Evolutionary conservation across 768 basidiomycete genomes (phyloP).

Genomic region (Neoboletus magnificus): DNA sequence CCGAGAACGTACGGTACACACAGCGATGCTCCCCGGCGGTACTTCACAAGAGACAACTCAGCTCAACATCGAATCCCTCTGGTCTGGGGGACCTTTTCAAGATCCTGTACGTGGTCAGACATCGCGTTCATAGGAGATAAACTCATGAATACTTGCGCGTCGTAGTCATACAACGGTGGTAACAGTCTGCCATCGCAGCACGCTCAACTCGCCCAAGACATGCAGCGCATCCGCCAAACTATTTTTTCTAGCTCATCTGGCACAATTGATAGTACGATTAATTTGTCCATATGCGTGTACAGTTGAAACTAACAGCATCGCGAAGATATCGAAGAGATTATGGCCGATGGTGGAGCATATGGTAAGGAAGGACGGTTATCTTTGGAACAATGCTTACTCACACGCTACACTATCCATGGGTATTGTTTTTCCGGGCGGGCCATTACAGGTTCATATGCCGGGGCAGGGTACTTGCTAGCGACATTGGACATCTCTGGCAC

Average conservation of each 20-base stretch:
- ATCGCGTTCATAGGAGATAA: not conserved
- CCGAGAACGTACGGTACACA: not conserved
- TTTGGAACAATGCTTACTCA: not conserved
- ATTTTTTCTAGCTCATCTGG: constrained; percentile 61
- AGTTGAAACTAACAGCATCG: not conserved
- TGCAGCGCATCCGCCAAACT: constrained; percentile 50
- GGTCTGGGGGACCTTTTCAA: constrained; percentile 71
- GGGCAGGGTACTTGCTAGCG: constrained; percentile 58
- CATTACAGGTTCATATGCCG: constrained; percentile 61
- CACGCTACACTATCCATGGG: not conserved
- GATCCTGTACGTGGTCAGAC: constrained; percentile 45
- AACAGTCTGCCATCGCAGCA: constrained; percentile 52
- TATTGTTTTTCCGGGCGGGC: constrained; percentile 1
- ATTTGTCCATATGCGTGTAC: not conserved
- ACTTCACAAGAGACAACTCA: constrained; percentile 57
- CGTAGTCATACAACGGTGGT: constrained; percentile 63
- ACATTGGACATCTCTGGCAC: constrained; percentile 40
- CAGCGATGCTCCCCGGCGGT: constrained; percentile 67
- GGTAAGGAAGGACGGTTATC: constrained; percentile 37
- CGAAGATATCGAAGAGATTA: constrained; percentile 53
- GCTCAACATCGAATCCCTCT: constrained; percentile 73
- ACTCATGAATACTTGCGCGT: not conserved
- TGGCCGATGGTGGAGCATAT: constrained; percentile 56
- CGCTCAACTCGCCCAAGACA: constrained; percentile 41
- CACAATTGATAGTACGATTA: constrained; percentile 48